phyloP scores from a whole-genome alignment of 2,329 filamentous ascomycete genomes.

The Orbilia javanica region DNA sequence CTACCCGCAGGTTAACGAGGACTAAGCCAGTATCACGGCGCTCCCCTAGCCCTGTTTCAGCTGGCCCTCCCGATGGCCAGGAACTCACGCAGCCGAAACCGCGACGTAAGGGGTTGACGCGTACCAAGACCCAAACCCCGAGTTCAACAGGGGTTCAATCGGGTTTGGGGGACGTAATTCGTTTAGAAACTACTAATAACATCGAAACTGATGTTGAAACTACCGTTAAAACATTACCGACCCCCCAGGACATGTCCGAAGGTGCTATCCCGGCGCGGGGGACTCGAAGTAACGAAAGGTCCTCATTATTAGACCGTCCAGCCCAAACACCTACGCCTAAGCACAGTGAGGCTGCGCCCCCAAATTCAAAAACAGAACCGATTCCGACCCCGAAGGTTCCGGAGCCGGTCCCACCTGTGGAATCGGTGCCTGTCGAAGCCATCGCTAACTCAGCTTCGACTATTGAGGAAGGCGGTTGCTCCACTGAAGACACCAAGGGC shows the following conservation, averaged over 20 bases:
- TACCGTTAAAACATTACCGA: not conserved
- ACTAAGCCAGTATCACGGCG: conserved; percentile 60
- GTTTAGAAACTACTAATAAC: not conserved
- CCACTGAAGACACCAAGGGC: not conserved
- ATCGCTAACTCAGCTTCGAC: not conserved
- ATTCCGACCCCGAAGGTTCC: not conserved
- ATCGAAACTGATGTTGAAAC: not conserved
- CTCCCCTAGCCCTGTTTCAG: conserved; percentile 59
- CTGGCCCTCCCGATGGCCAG: conserved; percentile 51
- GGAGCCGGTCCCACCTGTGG: not conserved
- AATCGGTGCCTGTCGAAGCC: not conserved
- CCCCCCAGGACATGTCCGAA: not conserved
- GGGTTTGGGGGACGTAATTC: not conserved
- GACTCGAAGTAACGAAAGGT: not conserved
- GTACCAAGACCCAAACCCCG: not conserved
- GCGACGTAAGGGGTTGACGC: conserved; percentile 25
- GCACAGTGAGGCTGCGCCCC: not conserved
- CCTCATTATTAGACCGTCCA: not conserved
- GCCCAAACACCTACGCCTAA: not conserved
- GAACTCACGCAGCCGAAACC: not conserved
- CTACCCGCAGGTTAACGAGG: conserved; percentile 68
- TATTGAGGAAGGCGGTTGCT: not conserved
- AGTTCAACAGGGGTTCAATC: not conserved
- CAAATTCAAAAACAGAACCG: not conserved
- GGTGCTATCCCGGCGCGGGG: not conserved